Conservation (phyloP, 2,329 filamentous ascomycete species). For the Claviceps arundinis region DNA sequence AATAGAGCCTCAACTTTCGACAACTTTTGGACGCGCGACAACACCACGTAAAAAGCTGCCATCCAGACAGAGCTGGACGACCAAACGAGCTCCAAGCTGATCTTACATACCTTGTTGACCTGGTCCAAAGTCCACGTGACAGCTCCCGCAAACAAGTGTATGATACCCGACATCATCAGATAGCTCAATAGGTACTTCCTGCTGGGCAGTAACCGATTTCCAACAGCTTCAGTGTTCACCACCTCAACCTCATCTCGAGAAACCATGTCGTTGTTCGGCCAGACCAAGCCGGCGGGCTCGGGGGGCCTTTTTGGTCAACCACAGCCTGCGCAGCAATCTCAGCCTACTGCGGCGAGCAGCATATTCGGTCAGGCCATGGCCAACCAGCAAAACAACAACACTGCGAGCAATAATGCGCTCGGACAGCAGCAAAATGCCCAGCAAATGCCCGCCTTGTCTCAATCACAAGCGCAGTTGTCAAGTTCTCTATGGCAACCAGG, state of each 20-base stretch:
- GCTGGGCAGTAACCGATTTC: no score
- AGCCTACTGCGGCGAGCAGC: conserved; percentile 13
- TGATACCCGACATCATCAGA: no score
- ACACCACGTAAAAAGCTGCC: conserved; percentile 3
- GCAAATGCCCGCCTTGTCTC: conserved; percentile 29
- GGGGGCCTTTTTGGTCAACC: conserved; percentile 25
- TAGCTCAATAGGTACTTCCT: no score
- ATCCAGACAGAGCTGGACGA: not conserved
- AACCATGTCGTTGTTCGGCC: conserved; percentile 27
- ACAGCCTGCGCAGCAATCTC: conserved; percentile 20
- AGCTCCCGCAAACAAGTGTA: not conserved
- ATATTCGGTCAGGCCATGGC: conserved; percentile 19
- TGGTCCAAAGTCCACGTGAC: not conserved
- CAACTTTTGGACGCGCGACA: conserved; percentile 5
- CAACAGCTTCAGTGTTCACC: not conserved
- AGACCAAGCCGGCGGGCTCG: conserved; percentile 21
- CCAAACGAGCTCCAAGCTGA: not conserved
- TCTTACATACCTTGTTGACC: not conserved
- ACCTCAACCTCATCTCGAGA: not conserved
- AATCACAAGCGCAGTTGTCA: conserved; percentile 32
- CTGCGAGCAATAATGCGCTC: conserved; percentile 17
- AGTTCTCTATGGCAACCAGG: conserved; percentile 41
- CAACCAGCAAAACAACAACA: conserved; percentile 25
- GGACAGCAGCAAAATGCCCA: conserved; percentile 25
- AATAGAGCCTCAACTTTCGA: not conserved